Base-by-base conservation (phyloP, 2,329 filamentous ascomycete species). In the Stagonosporopsis vannaccii region DNA sequence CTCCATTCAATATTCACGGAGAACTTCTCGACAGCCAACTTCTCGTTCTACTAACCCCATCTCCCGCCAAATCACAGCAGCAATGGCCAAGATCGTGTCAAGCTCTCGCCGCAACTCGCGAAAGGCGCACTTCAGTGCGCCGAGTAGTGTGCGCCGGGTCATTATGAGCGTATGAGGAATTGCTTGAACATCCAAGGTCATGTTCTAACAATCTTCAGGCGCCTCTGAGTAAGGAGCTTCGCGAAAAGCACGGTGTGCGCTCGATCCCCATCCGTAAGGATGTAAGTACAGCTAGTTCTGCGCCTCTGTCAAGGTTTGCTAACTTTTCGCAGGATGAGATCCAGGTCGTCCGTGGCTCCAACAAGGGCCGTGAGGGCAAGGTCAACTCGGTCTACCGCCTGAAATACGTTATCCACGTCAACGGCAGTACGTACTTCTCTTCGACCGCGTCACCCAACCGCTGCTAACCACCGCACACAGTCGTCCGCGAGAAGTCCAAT, bases 321-420 rank as follows among this genome's bases (percentile, higher is more conserved):
- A 65, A 74, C 62, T 50, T 56, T 49, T 51, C 49, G 58, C 63
- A 78, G 77, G 76, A 97, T 83, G 92, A 96, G 84, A 92, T 98
- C 79, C 85, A 85, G 78, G 90, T 99, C 76, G 89, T 94, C 79
- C 93, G 95, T 73, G 95, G 95, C 76, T 84, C 85, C 83, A 90
- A 96, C 87, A 98, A 98, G 87, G 95, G 94, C 79, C 92, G 92
- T 77, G 94, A 98, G 86, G 95, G 95, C 85, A 98, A 98, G 87
- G 86, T 99, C 83, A 93, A 89, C 75, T 92, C 91, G 76, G 94
- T 98, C 80, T 99, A 77, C 71, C 75, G 75, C 56, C 72, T 77
- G 58, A 98, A 98, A 84, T 99, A 95, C 84, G 86, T 92, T 78
- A 89, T 99, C 79, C 94, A 98, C 88, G 82, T 99, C 81, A 94